Conservation (phyloP, 352 stramenopile genomes). For the Phytopythium vexans region DNA sequence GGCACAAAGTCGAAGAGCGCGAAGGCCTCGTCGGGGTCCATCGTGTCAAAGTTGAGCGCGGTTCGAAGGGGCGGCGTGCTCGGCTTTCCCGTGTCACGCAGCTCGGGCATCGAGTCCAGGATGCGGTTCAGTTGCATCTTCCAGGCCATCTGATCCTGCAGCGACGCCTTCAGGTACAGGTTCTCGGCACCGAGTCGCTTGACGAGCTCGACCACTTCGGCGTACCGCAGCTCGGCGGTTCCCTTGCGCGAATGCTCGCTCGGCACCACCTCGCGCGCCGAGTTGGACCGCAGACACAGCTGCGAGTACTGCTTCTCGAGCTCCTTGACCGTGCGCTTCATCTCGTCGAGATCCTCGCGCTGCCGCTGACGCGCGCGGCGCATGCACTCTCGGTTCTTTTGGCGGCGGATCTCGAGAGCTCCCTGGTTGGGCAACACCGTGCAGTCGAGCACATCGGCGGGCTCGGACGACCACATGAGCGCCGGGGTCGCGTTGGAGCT, state of each 20-base stretch:
- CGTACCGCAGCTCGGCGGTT: too few species aligned
- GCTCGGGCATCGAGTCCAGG: slow-evolving; percentile 34
- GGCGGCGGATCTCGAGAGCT: slow-evolving; percentile 24
- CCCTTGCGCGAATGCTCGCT: too few species aligned
- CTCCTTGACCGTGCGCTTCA: slow-evolving; percentile 17
- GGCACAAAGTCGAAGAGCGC: slow-evolving; percentile 35
- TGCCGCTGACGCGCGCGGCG: slow-evolving; percentile 24
- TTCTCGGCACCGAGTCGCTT: too few species aligned
- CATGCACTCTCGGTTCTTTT: slow-evolving; percentile 33
- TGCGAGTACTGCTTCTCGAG: slow-evolving; percentile 23
- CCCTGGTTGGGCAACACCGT: slow-evolving; percentile 16
- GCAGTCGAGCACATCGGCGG: too few species aligned
- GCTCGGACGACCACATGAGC: too few species aligned
- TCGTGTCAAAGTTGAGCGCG: slow-evolving; percentile 14
- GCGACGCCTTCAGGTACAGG: slow-evolving; percentile 36
- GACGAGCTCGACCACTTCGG: slow-evolving; percentile 23
- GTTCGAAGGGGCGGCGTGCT: slow-evolving; percentile 16
- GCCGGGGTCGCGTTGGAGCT: too few species aligned
- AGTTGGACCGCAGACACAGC: slow-evolving; percentile 18
- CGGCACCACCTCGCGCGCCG: too few species aligned
- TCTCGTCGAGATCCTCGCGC: slow-evolving; percentile 17
- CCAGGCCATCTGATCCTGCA: slow-evolving; percentile 39
- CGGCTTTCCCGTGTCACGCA: slow-evolving; percentile 15
- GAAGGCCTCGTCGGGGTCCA: slow-evolving; percentile 22
- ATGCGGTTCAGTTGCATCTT: slow-evolving; percentile 39